Evolutionary conservation across 78 protist genomes (phyloP).

Genomic region (Protostelium mycophagum): DNA sequence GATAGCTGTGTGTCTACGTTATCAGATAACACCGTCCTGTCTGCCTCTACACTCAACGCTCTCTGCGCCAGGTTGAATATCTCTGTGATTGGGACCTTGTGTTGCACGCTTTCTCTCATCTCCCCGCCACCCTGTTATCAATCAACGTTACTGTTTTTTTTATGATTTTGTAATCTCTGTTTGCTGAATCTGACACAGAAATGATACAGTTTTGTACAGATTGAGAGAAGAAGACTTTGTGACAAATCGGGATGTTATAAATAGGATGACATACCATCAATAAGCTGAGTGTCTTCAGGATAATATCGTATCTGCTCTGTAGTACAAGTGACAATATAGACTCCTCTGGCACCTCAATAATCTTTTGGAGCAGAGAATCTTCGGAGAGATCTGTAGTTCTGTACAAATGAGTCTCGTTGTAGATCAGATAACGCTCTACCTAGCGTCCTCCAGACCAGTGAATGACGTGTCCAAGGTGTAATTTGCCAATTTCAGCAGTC

Average conservation of each 20-base stretch:
- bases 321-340: too few species aligned
- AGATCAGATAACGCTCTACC: too few species aligned
- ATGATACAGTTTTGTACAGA: not conserved
- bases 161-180: too few species aligned
- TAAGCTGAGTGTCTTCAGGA: not conserved
- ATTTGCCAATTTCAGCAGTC: not conserved
- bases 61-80: not conserved
- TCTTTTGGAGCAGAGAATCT: too few species aligned
- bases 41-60: not conserved
- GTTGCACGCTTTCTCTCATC: not conserved
- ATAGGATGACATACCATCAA: not conserved
- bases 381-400: too few species aligned
- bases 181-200: not conserved
- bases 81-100: not conserved
- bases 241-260: not conserved
- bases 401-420: not conserved
- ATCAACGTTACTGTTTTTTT: too few species aligned
- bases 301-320: not conserved
- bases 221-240: not conserved
- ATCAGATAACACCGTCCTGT: not conserved
- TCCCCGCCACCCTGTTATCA: not conserved
- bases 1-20: not conserved
- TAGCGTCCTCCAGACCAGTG: not conserved
- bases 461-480: not conserved
- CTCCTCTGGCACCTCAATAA: too few species aligned